Conservation (phyloP, 257 asterid species). For the Fraxinus americana region DNA sequence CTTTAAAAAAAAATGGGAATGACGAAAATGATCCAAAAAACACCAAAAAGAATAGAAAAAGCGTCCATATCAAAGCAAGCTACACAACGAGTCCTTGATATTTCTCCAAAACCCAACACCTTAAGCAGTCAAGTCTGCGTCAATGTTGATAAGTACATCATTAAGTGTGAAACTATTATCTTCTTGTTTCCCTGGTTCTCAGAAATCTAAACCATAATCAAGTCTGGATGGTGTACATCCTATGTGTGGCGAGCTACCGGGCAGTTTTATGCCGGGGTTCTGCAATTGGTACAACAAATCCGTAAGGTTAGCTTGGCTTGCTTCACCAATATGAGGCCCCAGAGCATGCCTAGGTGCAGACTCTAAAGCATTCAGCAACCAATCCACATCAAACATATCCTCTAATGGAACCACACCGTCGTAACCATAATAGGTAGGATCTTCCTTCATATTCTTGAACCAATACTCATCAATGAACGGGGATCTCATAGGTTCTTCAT, state of each 20-base stretch:
- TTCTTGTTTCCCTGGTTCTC: no score
- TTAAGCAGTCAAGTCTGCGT: no score
- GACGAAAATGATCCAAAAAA: no score
- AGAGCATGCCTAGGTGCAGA: not conserved
- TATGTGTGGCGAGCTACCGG: not conserved
- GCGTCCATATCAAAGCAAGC: no score
- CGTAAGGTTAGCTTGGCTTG: not conserved
- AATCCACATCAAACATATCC: conserved; percentile 28
- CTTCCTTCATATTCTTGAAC: not conserved
- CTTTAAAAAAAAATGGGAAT: no score
- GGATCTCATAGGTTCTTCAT: conserved; percentile 1
- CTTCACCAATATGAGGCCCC: not conserved
- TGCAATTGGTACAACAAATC: conserved; percentile 1
- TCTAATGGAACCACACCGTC: not conserved
- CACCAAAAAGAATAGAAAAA: no score
- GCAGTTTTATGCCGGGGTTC: conserved; percentile 3
- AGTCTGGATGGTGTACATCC: not conserved
- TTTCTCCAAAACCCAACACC: no score
- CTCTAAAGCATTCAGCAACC: conserved; percentile 16
- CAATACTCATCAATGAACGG: not conserved
- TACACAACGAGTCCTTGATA: no score
- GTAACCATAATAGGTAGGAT: not conserved
- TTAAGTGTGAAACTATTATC: no score
- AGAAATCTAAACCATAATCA: not conserved
- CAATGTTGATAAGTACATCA: no score